Conservation (phyloP, 169 alveolate species). For the Cryptosporidium meleagridis region DNA sequence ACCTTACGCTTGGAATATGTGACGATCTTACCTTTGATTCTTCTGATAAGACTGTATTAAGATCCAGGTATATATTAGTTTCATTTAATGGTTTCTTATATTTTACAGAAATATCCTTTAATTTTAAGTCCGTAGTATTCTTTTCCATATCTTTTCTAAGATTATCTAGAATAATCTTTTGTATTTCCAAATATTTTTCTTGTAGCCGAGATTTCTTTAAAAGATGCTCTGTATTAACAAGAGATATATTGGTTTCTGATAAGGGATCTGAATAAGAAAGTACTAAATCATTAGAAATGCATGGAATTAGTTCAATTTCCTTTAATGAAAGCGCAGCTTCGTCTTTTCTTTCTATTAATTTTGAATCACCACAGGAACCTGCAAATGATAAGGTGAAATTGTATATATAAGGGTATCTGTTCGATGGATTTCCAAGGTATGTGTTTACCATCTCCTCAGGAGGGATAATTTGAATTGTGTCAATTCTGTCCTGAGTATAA, state of each 20-base stretch:
- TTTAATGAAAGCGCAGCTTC: background rate
- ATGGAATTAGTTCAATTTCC: constrained; percentile 44
- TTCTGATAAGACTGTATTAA: constrained; percentile 49
- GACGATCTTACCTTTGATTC: constrained; percentile 13
- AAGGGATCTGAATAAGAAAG: constrained; percentile 62
- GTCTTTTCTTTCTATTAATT: background rate
- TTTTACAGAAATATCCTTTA: background rate
- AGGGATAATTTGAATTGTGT: constrained; percentile 51
- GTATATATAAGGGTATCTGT: constrained; percentile 27
- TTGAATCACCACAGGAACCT: constrained; percentile 21
- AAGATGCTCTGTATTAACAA: constrained; percentile 3
- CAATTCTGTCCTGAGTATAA: constrained; percentile 38
- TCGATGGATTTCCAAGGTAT: constrained; percentile 33
- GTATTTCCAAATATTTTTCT: constrained; percentile 27
- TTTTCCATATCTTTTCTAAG: background rate
- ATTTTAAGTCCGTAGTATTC: background rate
- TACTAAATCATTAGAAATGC: constrained; percentile 52
- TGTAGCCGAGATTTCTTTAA: background rate
- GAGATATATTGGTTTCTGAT: constrained; percentile 3
- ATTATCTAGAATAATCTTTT: constrained; percentile 2
- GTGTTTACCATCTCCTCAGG: constrained; percentile 74
- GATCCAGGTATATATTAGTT: constrained; percentile 9
- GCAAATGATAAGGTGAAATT: constrained; percentile 36
- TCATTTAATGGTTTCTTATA: constrained; percentile 5
- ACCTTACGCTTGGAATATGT: constrained; percentile 11